Evolutionary conservation across 1,284 basidiomycete species (phyloP), one percentile per base, ranked within the genome.

Genomic region (Sutorius eximius): DNA sequence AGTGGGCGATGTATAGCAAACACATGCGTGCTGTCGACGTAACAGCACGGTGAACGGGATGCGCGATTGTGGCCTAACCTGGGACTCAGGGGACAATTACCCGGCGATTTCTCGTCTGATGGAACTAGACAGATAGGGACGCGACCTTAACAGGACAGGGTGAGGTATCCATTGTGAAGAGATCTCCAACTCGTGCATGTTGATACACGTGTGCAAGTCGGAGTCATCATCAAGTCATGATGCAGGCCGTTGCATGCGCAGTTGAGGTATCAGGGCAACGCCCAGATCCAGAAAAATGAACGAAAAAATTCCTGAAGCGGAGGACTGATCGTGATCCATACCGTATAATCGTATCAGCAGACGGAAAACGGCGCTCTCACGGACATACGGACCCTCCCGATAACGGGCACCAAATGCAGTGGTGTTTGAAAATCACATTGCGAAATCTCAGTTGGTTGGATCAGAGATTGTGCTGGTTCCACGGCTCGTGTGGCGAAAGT

Each of bases 161-260:
- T 54, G 54, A 51, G 22, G 50, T 50, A 49, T 36, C 42, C 45
- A 43, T 53, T 43, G 52, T 45, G 44, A 47, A 46, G 47, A 48
- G 41, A 52, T 55, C 52, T 54, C 40, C 43, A 40, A 45, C 46
- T 30, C 43, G 13, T 52, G 51, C 62, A 51, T 63, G 53, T 55
- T 63, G 62, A 66, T 65, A 55, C 64, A 68, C 64, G 66, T 70
- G 67, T 57, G 22, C 49, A 29, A 24, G 41, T 38, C 42, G 52
- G 49, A 52, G 37, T 41, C 44, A 24, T 50, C 27, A 49, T 50
- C 57, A 47, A 30, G 33, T 47, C 54, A 52, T 53, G 48, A 32
- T 33, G 30, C 45, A 55, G 48, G 42, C 55, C 44, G 55, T 41
- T 55, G 46, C 45, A 48, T 32, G 50, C 43, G 47, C 59, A 50